Base-by-base conservation (phyloP, 495 filamentous ascomycete species). In the Lophiotrema nucula region DNA sequence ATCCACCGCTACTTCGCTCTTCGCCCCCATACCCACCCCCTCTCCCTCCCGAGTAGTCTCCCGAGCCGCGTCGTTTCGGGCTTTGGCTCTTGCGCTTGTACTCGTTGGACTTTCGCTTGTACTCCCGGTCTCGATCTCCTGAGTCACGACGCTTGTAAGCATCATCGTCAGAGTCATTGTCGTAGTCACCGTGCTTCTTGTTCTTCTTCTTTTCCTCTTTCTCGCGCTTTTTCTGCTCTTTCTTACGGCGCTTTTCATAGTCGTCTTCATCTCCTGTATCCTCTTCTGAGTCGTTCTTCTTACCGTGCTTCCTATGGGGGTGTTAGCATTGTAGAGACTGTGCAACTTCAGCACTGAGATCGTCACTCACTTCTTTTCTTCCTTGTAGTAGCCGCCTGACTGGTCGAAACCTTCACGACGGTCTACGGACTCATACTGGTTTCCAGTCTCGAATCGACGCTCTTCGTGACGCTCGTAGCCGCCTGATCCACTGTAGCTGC, bases 401-500 rank as follows among this genome's bases (percentile, higher is more conserved):
- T 26, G 19, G 22, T 47, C 58, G 37, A 67, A 62, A 13, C 67
- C 65, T 58, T 72, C 64, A 25, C 43, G 44, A 16, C 54, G 44
- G 13, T 66, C 65, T 25, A 70, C 65, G 15, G 55, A 31, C 16
- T 59, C 45, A 49, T 56, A 72, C 22, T 58, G 53, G 23, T 62
- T 56, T 43, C 65, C 67, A 35, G 57, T 53, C 45, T 72, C 69
- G 27, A 60, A 65, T 8, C 56, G 53, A 3, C 53, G 50, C 59
- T 70, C 63, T 39, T 59, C 64, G n/a, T 31, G 42, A 28, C 64
- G 62, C 27, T 70, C 63, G 41, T 70, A 70, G 22, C 68, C 70
- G 22, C 67, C 66, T 13, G 47, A 52, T 15, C 58, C 39, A 23
- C 44, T 48, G 28, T 67, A 63, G 23, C 50, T 38, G 37, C 39